Evolutionary conservation across 371 early-diverging fungal species (phyloP).

Genomic region (Mycotypha africana): DNA sequence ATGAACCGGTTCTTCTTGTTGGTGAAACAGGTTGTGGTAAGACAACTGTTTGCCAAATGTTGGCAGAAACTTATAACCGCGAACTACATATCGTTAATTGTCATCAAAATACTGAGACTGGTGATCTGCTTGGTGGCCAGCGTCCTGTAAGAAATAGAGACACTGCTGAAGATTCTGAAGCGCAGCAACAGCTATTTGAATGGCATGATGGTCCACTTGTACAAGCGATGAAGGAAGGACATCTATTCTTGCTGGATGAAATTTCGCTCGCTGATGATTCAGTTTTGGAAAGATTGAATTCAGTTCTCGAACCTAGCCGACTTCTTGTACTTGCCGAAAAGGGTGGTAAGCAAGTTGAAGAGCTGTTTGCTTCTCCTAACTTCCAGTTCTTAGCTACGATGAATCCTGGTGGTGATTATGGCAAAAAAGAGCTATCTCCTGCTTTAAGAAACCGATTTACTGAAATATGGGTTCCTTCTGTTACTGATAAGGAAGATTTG

Average conservation of each 20-base stretch:
- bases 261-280: constrained; percentile 99
- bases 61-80: constrained; percentile 62
- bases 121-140: constrained; percentile 97
- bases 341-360: constrained; percentile 69
- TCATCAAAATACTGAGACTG: constrained; percentile 96
- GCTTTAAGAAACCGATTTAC: constrained; percentile 99
- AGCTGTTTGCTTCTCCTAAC: constrained; percentile 61
- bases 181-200: constrained; percentile 71
- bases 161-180: constrained; percentile 19
- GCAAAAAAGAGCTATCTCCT: constrained; percentile 99
- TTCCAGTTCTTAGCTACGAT: constrained; percentile 99
- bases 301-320: constrained; percentile 93
- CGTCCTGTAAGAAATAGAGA: constrained; percentile 82
- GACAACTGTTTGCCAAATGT: constrained; percentile 96
- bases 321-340: constrained; percentile 94
- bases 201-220: constrained; percentile 97
- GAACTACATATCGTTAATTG: constrained; percentile 92
- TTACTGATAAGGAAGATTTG: constrained; percentile 78
- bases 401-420: constrained; percentile 99
- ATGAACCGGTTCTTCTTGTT: constrained; percentile 96
- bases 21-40: constrained; percentile 99
- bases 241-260: constrained; percentile 97
- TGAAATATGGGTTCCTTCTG: constrained; percentile 96
- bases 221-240: constrained; percentile 92
- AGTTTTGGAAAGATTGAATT: constrained; percentile 98